These are phyloP conservation scores for Fusarium zealandicum DNA, from an alignment of 2,329 filamentous ascomycete genomes.

Conservation along the genomic window DNA sequence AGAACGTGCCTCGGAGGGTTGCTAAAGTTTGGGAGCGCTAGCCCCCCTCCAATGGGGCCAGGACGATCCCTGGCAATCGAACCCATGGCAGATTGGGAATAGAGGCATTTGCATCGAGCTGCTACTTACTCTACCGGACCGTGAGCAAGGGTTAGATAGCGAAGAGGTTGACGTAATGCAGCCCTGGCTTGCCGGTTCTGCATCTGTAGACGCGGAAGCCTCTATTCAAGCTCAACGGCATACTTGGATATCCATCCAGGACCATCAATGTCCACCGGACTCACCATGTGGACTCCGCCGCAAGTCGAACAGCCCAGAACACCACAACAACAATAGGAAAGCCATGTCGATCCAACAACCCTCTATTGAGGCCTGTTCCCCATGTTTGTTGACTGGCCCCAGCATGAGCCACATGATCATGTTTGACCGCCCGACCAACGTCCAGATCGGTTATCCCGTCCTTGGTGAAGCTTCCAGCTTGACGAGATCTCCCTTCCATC, in stretches of 20 bases:
- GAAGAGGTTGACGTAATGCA: neutral
- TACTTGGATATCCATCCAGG: no score
- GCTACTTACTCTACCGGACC: neutral
- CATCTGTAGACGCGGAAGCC: neutral
- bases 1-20: slow-evolving; percentile 3
- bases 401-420: slow-evolving; percentile 6
- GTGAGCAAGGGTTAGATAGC: neutral
- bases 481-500: no score
- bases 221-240: neutral
- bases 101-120: neutral
- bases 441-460: no score
- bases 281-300: neutral
- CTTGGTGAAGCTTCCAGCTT: no score
- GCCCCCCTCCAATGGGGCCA: neutral
- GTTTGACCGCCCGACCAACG: no score
- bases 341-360: slow-evolving; percentile 2
- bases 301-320: neutral
- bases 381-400: neutral
- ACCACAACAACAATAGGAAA: neutral
- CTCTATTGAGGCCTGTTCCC: neutral
- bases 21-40: slow-evolving; percentile 14
- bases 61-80: neutral
- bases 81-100: slow-evolving; percentile 11
- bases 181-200: neutral
- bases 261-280: neutral